Conservation (phyloP, 148 eudicot genomes). For the Talinum fruticosum region DNA sequence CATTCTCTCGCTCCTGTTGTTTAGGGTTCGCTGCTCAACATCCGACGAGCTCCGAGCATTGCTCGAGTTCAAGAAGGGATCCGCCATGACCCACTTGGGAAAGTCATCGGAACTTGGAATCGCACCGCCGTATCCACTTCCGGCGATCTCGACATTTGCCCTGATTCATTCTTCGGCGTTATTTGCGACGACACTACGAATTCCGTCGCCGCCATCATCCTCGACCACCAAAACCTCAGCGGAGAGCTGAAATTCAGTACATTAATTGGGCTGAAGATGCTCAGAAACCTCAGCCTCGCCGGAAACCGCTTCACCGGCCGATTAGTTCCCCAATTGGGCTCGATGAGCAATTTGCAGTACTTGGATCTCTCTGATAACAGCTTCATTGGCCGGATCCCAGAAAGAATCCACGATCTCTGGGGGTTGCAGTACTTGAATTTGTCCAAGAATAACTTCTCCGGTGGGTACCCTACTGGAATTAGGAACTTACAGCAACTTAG, state of each 20-base stretch:
- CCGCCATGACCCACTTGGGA: constrained; percentile 45
- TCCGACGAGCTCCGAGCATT: constrained; percentile 61
- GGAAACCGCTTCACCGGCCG: constrained; percentile 67
- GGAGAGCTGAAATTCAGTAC: constrained; percentile 78
- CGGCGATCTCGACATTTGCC: constrained; percentile 47
- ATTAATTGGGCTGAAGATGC: constrained; percentile 36
- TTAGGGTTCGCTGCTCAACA: constrained; percentile 14
- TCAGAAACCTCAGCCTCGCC: constrained; percentile 50
- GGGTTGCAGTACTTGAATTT: constrained; percentile 63
- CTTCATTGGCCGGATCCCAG: constrained; percentile 80
- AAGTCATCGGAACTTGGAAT: constrained; percentile 49
- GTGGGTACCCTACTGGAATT: constrained; percentile 60
- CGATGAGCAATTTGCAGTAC: constrained; percentile 44
- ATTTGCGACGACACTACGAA: constrained; percentile 36
- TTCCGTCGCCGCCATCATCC: constrained; percentile 46
- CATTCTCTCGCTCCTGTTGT: constrained; percentile 2
- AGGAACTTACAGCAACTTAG: constrained; percentile 64
- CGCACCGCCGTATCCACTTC: constrained; percentile 10
- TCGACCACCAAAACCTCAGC: constrained; percentile 43
- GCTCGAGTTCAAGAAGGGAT: constrained; percentile 83
- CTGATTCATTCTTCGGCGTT: constrained; percentile 58
- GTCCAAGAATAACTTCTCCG: constrained; percentile 56
- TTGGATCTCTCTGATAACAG: constrained; percentile 68
- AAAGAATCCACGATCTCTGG: constrained; percentile 57
- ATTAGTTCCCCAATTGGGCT: constrained; percentile 63